phyloP scores from a whole-genome alignment of 2,329 filamentous ascomycete genomes.

The Cladosporium sp. region DNA sequence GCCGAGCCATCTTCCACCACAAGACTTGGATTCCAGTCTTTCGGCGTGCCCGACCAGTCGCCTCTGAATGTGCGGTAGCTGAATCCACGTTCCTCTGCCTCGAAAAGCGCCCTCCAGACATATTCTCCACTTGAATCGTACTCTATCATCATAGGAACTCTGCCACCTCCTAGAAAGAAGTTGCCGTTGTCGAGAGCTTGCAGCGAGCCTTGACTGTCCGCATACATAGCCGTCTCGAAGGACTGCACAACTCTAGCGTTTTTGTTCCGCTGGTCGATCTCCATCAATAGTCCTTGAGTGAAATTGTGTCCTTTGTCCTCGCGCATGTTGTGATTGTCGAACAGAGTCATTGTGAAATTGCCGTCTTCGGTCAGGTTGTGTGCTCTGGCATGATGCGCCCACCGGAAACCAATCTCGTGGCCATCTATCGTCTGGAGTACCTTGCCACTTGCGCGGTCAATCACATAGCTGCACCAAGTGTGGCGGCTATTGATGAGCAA shows the following conservation, averaged over 20 bases:
- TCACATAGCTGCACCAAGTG: constrained; percentile 22
- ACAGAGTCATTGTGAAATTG: constrained; percentile 21
- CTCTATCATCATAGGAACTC: constrained; percentile 19
- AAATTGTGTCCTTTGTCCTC: constrained; percentile 11
- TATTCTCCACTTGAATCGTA: constrained; percentile 14
- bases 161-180: constrained; percentile 20
- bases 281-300: constrained; percentile 17
- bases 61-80: constrained; percentile 23
- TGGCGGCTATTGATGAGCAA: constrained; percentile 21
- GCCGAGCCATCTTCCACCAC: constrained; percentile 3
- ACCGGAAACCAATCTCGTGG: constrained; percentile 21
- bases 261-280: constrained; percentile 12
- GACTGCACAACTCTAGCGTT: constrained; percentile 2
- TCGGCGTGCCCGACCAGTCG: constrained; percentile 21
- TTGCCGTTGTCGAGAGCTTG: constrained; percentile 18
- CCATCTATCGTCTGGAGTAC: constrained; percentile 23
- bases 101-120: constrained; percentile 19
- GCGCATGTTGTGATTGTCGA: constrained; percentile 23
- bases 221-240: constrained; percentile 10
- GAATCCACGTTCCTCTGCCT: constrained; percentile 14
- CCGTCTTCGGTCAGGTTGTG: constrained; percentile 20
- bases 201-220: constrained; percentile 21
- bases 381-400: constrained; percentile 20
- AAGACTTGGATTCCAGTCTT: constrained; percentile 6
- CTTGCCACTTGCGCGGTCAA: constrained; percentile 17